These are phyloP conservation scores for Euryodendron excelsum DNA, from an alignment of 148 eudicot genomes.

Conservation along the genomic window DNA sequence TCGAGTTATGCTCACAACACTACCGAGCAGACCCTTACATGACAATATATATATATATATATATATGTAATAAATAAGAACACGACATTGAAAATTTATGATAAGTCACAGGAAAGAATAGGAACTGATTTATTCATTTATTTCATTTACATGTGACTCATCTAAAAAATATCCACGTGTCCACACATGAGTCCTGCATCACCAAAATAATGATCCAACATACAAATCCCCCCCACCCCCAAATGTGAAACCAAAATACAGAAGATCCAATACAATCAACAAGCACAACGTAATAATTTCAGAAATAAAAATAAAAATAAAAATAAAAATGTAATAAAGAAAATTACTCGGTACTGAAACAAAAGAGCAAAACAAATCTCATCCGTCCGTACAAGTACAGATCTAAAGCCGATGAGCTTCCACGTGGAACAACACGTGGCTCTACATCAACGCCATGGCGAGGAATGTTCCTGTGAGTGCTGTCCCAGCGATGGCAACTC, in stretches of 20 bases:
- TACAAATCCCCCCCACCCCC: too few relatives aligned
- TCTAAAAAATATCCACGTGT: too few relatives aligned
- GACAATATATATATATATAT: too few relatives aligned
- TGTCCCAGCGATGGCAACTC: slow-evolving; percentile 32
- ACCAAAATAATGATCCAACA: slow-evolving; percentile 6
- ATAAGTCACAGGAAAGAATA: slow-evolving; percentile 8
- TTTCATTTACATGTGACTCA: too few relatives aligned
- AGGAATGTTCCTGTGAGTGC: slow-evolving; percentile 31
- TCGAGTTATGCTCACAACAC: too few relatives aligned
- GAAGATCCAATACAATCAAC: background rate
- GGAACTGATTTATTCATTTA: slow-evolving; percentile 10
- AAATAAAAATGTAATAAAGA: background rate
- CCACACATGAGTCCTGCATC: background rate
- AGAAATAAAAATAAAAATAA: background rate
- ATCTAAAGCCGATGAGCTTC: slow-evolving; percentile 17
- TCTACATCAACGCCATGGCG: slow-evolving; percentile 37
- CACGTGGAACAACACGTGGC: background rate
- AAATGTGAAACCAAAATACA: too few relatives aligned
- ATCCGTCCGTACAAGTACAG: slow-evolving; percentile 18
- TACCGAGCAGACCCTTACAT: too few relatives aligned
- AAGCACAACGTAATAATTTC: background rate
- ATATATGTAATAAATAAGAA: too few relatives aligned
- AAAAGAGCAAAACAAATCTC: slow-evolving; percentile 19
- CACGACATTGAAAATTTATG: too few relatives aligned
- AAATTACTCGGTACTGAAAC: background rate